Evolutionary conservation across 306 rosid genomes (phyloP).

Genomic region (Mimosa bimucronata): DNA sequence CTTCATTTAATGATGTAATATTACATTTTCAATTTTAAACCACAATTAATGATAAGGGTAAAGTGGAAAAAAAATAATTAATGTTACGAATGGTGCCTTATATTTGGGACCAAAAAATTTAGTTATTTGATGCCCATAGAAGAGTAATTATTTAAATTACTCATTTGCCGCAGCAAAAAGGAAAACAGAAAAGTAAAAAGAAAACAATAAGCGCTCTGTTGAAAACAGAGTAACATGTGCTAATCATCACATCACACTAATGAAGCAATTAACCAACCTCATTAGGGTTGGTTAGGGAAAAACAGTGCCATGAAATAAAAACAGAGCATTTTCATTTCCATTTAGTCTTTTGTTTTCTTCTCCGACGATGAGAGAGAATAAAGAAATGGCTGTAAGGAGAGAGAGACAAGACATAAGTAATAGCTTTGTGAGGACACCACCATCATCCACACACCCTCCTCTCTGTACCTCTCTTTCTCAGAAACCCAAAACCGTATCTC

Average conservation of each 20-base stretch:
- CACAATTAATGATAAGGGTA: no score
- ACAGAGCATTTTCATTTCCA: background rate
- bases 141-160: no score
- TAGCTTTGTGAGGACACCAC: conserved; percentile 21
- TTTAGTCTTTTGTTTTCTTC: background rate
- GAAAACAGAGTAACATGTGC: background rate
- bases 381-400: background rate
- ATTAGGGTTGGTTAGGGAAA: background rate
- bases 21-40: no score
- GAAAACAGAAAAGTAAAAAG: background rate
- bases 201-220: background rate
- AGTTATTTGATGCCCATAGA: no score
- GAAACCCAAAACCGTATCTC: conserved; percentile 36
- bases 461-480: background rate
- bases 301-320: background rate
- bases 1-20: no score
- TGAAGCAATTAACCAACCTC: background rate
- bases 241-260: background rate
- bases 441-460: background rate
- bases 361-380: background rate
- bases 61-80: no score
- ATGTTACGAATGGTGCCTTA: no score
- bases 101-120: no score
- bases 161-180: no score
- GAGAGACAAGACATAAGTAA: conserved; percentile 25